Evolutionary conservation across 2,329 filamentous ascomycete species (phyloP), one percentile per base, ranked within the genome.

Genomic region (Stylonectria norvegica): DNA sequence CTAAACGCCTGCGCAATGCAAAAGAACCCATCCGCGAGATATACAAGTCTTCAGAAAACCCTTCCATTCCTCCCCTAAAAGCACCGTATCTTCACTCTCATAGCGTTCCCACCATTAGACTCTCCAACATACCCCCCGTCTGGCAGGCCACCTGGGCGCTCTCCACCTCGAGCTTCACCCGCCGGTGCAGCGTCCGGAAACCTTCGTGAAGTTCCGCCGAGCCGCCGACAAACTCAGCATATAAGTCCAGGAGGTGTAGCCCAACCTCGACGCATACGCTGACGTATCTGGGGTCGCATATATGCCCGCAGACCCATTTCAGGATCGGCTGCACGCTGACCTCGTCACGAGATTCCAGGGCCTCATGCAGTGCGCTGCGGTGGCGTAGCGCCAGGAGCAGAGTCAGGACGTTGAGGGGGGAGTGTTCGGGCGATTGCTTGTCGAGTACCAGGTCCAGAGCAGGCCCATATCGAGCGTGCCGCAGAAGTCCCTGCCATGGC

Each of bases 91-190:
- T n/a, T n/a, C n/a, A n/a, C n/a, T n/a, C n/a, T 56, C 40, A 61
- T 39, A 56, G 47, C 22, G 45, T 49, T 27, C 61, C 59, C 34
- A 59, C 48, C 49, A 85, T 79, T 49, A 81, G 49, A 34, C 69
- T 85, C 55, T 91, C 87, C 49, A 97, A 67, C 90, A 97, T 96
- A 2, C 91, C 93, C 51, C 78, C 78, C 9, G 88, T 90, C 66
- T 86, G 81, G 53, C 80, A 83, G 2, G 91, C 90, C 58, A 86
- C 76, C 66, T 95, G 86, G 16, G 89, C 87, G 57, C 85, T 81
- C 64, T 94, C 88, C 9, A 90, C 85, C 63, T 93, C 87, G 28
- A 78, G 70, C 47, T 79, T 76, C 15, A 97, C 91, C 27, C 83
- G 73, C 32, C 75, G 70, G 59, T 85, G 81, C 48, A 96, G 70